Base-by-base conservation (phyloP, 495 filamentous ascomycete species). In the Xylaria curta region DNA sequence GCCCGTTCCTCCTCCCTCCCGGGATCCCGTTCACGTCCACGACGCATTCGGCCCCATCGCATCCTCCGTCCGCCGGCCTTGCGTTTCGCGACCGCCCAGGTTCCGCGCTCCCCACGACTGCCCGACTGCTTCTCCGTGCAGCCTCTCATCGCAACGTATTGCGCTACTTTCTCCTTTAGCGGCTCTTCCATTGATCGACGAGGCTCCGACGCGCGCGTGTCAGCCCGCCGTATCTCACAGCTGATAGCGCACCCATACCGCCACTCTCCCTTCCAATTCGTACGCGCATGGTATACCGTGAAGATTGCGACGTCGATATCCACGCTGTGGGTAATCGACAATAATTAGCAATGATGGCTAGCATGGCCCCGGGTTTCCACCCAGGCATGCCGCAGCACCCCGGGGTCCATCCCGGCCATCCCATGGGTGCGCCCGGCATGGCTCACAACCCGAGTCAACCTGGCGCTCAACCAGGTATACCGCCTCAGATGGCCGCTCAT, bases 371-470 rank as follows among this genome's bases (percentile, higher is more conserved):
- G 79, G 82, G 78, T 81, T 90, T 87, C 84, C 92, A 90, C 85
- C 89, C 86, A 83, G 89, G 86, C 80, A 93, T 95, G 82, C 89
- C 89, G 58, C 90, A 91, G 70, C 91, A 94, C 77, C 87, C 87
- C 44, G 90, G 90, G 74, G 85, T 93, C 69, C 88, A 91, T 75
- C 93, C 91, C 56, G 92, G 91, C 58, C 94, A 96, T 79, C 92
- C 90, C 74, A 92, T 93, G 89, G 86, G 82, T 13, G 79, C 92
- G 62, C 83, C 81, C 24, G 81, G 78, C 28, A 86, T 86, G 84
- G 81, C 81, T 54, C 85, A 86, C 71, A 85, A 94, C 78, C 89
- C 88, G 15, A 90, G 89, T 36, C 92, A 93, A 76, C 93, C 91
- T 66, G 88, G 87, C 74, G 82, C 88, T 70, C 86, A 87, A 28